These are phyloP conservation scores for Penicillium salamii DNA, from an alignment of 495 filamentous ascomycete genomes.

Conservation along the genomic window DNA sequence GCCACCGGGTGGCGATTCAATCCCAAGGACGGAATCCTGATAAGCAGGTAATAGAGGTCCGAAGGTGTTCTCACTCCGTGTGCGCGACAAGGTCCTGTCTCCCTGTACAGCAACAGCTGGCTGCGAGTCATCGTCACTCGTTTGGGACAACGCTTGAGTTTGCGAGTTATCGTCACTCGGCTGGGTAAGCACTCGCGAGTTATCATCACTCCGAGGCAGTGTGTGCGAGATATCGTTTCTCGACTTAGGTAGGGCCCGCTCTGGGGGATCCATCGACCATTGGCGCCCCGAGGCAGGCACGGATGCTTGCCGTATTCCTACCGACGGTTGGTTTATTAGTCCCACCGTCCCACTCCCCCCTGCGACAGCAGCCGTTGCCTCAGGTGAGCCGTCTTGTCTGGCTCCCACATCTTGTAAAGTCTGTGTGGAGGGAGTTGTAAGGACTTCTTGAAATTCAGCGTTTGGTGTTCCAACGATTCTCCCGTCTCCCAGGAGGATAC, in stretches of 20 bases:
- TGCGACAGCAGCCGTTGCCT: constrained; percentile 16
- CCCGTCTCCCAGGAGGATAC: constrained; percentile 21
- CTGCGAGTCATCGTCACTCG: constrained; percentile 12
- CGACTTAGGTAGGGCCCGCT: background rate
- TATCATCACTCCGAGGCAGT: constrained; percentile 12
- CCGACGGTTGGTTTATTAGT: constrained; percentile 14
- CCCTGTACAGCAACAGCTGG: constrained; percentile 7
- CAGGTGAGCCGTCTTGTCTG: constrained; percentile 9
- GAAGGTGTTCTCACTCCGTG: constrained; percentile 11
- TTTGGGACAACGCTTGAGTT: constrained; percentile 2
- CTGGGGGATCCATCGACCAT: constrained; percentile 8
- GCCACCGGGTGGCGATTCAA: constrained; percentile 9
- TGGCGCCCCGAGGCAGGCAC: constrained; percentile 10
- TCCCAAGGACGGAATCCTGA: constrained; percentile 2
- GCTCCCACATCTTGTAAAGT: constrained; percentile 17
- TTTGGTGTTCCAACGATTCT: constrained; percentile 20
- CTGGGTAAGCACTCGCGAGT: constrained; percentile 7
- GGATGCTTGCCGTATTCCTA: constrained; percentile 10
- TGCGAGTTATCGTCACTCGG: constrained; percentile 5
- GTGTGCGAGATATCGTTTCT: constrained; percentile 3
- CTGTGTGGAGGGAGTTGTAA: constrained; percentile 19
- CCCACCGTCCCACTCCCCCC: constrained; percentile 18
- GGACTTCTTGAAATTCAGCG: constrained; percentile 17
- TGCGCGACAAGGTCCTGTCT: constrained; percentile 10
- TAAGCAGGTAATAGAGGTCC: constrained; percentile 9